Base-by-base conservation (phyloP, 2,329 filamentous ascomycete genomes). In the Fusarium nurragi region DNA sequence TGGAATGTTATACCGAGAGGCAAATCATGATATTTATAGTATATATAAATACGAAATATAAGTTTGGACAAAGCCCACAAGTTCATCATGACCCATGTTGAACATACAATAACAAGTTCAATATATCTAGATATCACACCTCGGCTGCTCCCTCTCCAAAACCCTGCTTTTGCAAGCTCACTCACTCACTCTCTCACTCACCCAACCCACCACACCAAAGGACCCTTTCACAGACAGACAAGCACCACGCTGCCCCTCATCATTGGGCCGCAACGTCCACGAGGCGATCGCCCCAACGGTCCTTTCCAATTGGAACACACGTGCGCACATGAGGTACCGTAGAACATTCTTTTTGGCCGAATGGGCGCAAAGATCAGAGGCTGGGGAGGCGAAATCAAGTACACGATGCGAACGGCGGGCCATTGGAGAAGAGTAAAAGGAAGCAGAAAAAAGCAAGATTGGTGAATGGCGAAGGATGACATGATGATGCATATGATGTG, bases 231-330 rank as follows among this genome's bases (percentile, higher is more conserved):
- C 36, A 32, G 48, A 53, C 48, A 40, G 16, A 34, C 32, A 37
- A 22, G 34, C 37, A 47, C 41, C 52, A 61, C 51, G 58, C 47
- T 54, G 32, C 54, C 52, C 46, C 45, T 48, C 57, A 46, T 50
- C 63, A 71, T 72, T 72, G 61, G 70, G 69, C 68, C 60, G 68
- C 66, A 68, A 67, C 30, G 56, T 60, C 50, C 57, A 60, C 61
- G 50, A 68, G 65, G 54, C 32, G 34, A 40, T 64, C 47, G 41
- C 34, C 41, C 60, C 63, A 54, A 34, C 26, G 12, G 23, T 18
- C 19, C 23, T 32, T 39, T 49, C n/a, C 26, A 54, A 54, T 54
- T 54, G 51, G 51, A 40, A 50, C 44, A 40, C 51, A 46, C 37
- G 32, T 34, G 32, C 32, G 26, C 26, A 30, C 26, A 30, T 30